Conservation (phyloP, 73 alveolate species). For the Tetrahymena malaccensis region DNA sequence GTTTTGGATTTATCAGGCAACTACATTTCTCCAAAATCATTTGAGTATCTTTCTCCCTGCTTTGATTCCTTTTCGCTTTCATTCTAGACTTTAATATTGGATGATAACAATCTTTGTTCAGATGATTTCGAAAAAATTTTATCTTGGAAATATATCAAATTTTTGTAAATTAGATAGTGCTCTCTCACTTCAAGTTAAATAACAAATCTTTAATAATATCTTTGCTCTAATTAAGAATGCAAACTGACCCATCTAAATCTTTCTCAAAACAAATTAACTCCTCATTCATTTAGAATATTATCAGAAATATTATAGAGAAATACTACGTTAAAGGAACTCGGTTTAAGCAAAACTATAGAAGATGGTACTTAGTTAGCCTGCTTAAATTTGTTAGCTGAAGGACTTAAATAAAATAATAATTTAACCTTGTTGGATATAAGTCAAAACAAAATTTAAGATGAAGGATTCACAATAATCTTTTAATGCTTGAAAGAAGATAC, state of each 20-base stretch:
- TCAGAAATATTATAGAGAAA: neutral
- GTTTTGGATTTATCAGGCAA: neutral
- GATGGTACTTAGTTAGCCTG: neutral
- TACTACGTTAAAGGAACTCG: neutral
- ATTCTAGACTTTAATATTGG: neutral
- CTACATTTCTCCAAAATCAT: neutral
- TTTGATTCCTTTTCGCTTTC: neutral
- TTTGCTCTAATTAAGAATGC: neutral
- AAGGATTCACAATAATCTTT: neutral
- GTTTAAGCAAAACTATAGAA: neutral
- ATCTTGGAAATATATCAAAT: neutral
- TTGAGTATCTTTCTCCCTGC: neutral
- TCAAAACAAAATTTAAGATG: neutral
- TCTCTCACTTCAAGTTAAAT: neutral
- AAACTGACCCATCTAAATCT: neutral
- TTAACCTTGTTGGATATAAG: neutral
- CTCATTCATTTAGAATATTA: neutral
- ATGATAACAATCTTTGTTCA: neutral
- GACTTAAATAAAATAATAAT: neutral
- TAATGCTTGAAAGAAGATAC: neutral
- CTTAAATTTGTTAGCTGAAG: neutral
- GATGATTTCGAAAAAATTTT: neutral
- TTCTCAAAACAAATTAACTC: neutral
- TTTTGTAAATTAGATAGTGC: neutral
- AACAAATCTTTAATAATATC: neutral